Percentiles rank a stretch among this genome's conserved stretches.
Evolutionary conservation across 805 yeast genomes (phyloP).

Genomic region (Yamadazyma laniorum): DNA sequence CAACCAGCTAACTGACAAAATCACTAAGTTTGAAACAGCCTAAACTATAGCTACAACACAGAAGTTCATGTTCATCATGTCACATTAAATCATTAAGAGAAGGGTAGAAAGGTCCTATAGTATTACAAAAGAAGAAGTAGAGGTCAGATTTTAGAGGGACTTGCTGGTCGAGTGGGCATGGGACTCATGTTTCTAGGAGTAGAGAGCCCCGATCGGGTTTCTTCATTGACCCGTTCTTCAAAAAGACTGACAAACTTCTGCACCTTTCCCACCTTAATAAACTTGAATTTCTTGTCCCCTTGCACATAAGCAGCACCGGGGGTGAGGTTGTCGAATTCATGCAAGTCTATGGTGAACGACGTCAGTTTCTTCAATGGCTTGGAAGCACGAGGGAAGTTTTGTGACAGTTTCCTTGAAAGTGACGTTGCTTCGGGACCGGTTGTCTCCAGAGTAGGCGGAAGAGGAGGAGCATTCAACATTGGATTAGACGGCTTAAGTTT

Average conservation of each 20-base stretch:
- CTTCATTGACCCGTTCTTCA: slow-evolving; percentile 31
- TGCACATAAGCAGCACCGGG: slow-evolving; percentile 28
- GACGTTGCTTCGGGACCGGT: slow-evolving; percentile 1
- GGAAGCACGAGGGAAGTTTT: slow-evolving; percentile 5
- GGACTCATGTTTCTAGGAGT: slow-evolving; percentile 11
- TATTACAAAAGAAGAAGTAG: not conserved
- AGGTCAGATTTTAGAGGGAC: not conserved
- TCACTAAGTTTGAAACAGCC: slow-evolving; percentile 21
- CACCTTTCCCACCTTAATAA: slow-evolving; percentile 45
- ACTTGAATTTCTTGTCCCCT: slow-evolving; percentile 41
- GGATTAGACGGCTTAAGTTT: slow-evolving; percentile 14
- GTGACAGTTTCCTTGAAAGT: slow-evolving; percentile 9
- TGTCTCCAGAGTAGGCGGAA: slow-evolving; percentile 1
- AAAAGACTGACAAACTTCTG: slow-evolving; percentile 44
- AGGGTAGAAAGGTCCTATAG: not conserved
- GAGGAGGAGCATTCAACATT: slow-evolving; percentile 8
- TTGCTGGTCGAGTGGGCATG: not conserved
- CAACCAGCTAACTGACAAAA: slow-evolving; percentile 31
- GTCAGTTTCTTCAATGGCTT: slow-evolving; percentile 11
- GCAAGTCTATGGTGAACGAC: slow-evolving; percentile 12
- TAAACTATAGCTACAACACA: too few species aligned
- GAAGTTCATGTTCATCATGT: slow-evolving; percentile 2
- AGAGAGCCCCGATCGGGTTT: slow-evolving; percentile 3
- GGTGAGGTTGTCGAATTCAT: slow-evolving; percentile 12
- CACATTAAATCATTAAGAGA: slow-evolving; percentile 10